Base-by-base conservation (phyloP, 257 asterid genomes). In the Fraxinus quadrangulata region DNA sequence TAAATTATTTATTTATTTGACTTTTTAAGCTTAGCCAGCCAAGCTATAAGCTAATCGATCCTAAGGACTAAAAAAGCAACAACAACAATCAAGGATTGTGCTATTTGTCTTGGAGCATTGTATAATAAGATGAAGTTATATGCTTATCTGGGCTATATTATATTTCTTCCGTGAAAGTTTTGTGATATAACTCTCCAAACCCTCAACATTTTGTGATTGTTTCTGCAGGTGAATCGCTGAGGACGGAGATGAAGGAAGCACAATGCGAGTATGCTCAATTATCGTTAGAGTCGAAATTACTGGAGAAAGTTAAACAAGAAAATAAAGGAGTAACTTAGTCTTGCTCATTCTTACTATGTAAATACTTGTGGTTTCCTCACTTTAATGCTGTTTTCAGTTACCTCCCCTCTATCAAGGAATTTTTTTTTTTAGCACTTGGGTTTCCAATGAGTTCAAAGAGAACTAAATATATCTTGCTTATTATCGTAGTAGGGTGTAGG, bases 251-350 rank as follows among this genome's bases (percentile, higher is more conserved):
- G 67, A 76, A 61, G 45, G 82, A 81, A 79, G 81, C 83, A 16
- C 88, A 72, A 4, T 83, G 84, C 0, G 86, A 80, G 77, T 80
- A 85, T 31, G 87, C 80, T 45, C 90, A 85, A 6, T 26, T 88
- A 86, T 78, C 80, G 84, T 69, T 85, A 24, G 87, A 87, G 51
- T 71, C 83, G 16, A 83, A 83, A 47, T 0, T 75, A 21, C 66
- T 83, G 84, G 95, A 88, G 66, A 88, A 79, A 76, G 79, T 71
- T 82, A 81, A 77, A 78, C 36, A 0, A 67, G 90, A 73, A 78
- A 81, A 63, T 65, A 67, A 47, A 67, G 28, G 24, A 54, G 10
- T 67, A 76, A 78, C 23, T 21, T 24, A 47, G n/a, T 47, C 4
- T 47, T 47, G 12, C 6, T 47, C 4, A 11, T 12, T 47, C 16